Evolutionary conservation across 306 rosid species (phyloP).

Genomic region (Trifolium subterraneum): DNA sequence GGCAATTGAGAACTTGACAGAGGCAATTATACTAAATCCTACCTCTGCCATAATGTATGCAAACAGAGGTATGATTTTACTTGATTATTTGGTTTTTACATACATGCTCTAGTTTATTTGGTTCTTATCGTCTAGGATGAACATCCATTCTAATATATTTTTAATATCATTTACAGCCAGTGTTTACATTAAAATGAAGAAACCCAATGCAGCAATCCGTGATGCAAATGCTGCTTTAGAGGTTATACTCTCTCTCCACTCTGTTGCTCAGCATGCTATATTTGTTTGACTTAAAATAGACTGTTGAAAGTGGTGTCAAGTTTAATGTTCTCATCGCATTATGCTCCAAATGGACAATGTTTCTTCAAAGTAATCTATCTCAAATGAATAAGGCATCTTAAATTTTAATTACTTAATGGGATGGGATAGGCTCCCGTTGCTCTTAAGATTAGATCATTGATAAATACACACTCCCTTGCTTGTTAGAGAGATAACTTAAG

Average conservation of each 20-base stretch:
- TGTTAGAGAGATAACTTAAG: background rate
- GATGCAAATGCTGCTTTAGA: slow-evolving; percentile 91
- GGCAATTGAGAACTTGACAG: slow-evolving; percentile 73
- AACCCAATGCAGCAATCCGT: slow-evolving; percentile 88
- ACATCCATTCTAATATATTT: slow-evolving; percentile 8
- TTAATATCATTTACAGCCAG: slow-evolving; percentile 56
- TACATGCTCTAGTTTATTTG: slow-evolving; percentile 9
- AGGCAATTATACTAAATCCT: slow-evolving; percentile 83
- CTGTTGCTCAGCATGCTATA: background rate
- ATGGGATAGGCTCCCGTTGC: background rate
- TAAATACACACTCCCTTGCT: background rate
- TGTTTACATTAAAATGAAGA: slow-evolving; percentile 90
- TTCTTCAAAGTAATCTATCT: background rate
- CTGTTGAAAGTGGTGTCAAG: background rate
- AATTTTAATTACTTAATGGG: background rate
- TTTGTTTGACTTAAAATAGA: slow-evolving; percentile 20
- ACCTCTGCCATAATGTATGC: slow-evolving; percentile 89
- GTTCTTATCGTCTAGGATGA: slow-evolving; percentile 20
- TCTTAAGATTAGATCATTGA: background rate
- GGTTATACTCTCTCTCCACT: slow-evolving; percentile 49
- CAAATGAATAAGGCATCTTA: background rate
- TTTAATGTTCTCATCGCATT: slow-evolving; percentile 16
- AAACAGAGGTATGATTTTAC: slow-evolving; percentile 66
- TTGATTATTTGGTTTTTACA: slow-evolving; percentile 5
- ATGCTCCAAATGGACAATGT: background rate